phyloP scores from a whole-genome alignment of 2,329 filamentous ascomycete species.

The Stagonosporopsis rhizophila region DNA sequence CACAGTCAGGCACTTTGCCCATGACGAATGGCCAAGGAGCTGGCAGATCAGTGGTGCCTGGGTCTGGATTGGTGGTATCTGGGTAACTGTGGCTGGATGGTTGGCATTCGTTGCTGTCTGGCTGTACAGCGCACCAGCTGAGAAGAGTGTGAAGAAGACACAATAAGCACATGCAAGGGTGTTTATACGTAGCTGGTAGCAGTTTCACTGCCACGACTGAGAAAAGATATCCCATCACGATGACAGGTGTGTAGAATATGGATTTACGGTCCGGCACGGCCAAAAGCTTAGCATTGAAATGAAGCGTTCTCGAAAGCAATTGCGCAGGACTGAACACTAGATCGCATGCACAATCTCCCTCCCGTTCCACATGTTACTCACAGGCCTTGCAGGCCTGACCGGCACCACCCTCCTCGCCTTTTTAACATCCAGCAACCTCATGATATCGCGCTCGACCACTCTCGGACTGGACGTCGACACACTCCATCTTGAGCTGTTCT shows the following conservation, averaged over 20 bases:
- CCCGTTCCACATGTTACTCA: conserved; percentile 23
- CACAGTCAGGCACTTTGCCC: conserved; percentile 93
- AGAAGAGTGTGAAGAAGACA: conserved; percentile 59
- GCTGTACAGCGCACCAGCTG: conserved; percentile 75
- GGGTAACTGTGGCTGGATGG: conserved; percentile 83
- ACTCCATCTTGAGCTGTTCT: conserved; percentile 21
- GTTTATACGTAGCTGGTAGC: conserved; percentile 9
- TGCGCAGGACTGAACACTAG: background rate
- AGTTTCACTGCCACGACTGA: background rate
- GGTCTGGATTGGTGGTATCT: conserved; percentile 92
- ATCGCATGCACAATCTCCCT: background rate
- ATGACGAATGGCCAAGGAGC: conserved; percentile 94
- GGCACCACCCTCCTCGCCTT: conserved; percentile 21
- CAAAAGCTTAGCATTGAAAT: conserved; percentile 19
- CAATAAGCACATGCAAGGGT: conserved; percentile 43
- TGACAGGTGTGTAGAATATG: conserved; percentile 18
- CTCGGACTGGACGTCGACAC: conserved; percentile 5
- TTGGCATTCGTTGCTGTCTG: conserved; percentile 84
- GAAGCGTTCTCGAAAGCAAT: conserved; percentile 8
- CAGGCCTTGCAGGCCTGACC: conserved; percentile 29
- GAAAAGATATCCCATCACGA: conserved; percentile 22
- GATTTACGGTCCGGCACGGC: conserved; percentile 6
- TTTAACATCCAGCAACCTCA: conserved; percentile 28
- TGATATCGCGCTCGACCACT: conserved; percentile 16
- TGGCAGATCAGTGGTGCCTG: conserved; percentile 89